Percentiles rank a stretch among this genome's conserved stretches.
Conservation (phyloP, 176 grass and related monocot species). For the Echinochloa phyllopogon region DNA sequence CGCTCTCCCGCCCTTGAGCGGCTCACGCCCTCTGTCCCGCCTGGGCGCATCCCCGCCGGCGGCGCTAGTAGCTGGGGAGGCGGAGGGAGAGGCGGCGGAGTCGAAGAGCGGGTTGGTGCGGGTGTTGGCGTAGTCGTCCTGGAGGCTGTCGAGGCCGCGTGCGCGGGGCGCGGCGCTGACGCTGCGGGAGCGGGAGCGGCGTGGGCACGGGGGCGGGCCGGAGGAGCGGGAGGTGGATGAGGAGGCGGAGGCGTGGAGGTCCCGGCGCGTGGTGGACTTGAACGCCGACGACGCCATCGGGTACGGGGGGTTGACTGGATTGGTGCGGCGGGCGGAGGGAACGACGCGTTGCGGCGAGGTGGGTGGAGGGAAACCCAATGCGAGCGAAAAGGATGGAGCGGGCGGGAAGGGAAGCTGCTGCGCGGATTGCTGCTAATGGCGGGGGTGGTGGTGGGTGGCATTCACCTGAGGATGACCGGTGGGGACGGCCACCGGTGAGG, state of each 20-base stretch:
- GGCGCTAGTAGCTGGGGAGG: neutral
- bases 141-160: neutral
- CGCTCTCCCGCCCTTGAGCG: conserved; percentile 38
- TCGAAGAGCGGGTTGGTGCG: conserved; percentile 62
- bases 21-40: conserved; percentile 34
- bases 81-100: neutral
- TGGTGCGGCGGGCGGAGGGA: neutral
- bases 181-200: conserved; percentile 46
- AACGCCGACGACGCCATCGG: conserved; percentile 23
- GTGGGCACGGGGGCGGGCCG: conserved; percentile 21
- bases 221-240: neutral
- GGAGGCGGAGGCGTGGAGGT: neutral
- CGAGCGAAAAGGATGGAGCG: neutral
- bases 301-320: neutral
- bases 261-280: conserved; percentile 20
- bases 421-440: neutral
- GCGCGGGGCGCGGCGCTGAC: conserved; percentile 42
- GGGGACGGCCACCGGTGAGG: neutral
- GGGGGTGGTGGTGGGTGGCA: too few relatives aligned
- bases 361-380: neutral
- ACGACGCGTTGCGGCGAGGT: neutral
- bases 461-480: neutral
- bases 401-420: neutral
- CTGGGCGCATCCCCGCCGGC: neutral
- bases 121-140: conserved; percentile 33